Conservation (phyloP, 2,329 filamentous ascomycete species). For the Penicillium psychrosexuale region DNA sequence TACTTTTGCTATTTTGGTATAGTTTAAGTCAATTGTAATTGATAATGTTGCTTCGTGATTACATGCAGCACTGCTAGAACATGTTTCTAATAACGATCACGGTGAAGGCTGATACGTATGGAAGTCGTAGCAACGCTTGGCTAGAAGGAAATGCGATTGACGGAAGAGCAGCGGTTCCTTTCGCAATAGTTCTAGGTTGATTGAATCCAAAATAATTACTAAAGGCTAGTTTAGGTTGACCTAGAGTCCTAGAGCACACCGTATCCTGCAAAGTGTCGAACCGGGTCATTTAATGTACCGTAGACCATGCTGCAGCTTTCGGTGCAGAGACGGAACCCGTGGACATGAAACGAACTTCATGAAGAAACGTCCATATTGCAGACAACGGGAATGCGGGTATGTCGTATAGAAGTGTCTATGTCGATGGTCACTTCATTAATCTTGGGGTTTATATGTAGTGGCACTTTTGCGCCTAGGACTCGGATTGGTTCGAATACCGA, state of each 20-base stretch:
- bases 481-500: background rate
- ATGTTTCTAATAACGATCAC: no score
- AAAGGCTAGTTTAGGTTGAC: background rate
- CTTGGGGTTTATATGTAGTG: no score
- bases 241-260: background rate
- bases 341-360: no score
- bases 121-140: no score
- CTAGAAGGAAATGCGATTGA: no score
- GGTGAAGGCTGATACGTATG: no score
- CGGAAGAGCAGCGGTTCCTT: background rate
- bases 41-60: no score
- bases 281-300: background rate
- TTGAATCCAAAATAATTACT: background rate
- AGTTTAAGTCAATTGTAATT: no score
- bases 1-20: no score
- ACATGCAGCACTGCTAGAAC: no score
- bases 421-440: no score
- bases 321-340: no score
- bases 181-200: background rate
- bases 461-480: background rate
- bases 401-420: background rate
- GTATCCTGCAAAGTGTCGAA: background rate
- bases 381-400: background rate
- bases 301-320: background rate
- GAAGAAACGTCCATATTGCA: background rate